Conservation (phyloP, 1,284 basidiomycete genomes). For the Leccinum huronense region DNA sequence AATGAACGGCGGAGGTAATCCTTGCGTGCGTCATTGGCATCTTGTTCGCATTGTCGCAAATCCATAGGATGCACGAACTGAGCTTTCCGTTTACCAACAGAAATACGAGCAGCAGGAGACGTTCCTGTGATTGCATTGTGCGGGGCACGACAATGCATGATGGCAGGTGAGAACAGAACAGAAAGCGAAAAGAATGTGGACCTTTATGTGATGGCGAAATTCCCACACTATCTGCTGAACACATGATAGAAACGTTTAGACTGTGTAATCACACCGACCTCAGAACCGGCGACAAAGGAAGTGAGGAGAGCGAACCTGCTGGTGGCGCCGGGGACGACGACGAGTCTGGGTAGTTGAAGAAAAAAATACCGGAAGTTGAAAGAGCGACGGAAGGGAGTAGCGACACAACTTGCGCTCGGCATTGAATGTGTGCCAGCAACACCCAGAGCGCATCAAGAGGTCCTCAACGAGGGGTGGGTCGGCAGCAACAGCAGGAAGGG, state of each 20-base stretch:
- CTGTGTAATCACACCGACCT: too few relatives aligned
- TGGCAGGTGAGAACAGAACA: neutral
- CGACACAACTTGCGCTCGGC: neutral
- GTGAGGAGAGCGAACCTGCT: too few relatives aligned
- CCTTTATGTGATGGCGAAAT: neutral
- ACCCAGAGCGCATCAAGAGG: neutral
- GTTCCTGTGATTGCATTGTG: neutral
- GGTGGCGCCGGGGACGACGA: too few relatives aligned
- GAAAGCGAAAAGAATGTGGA: neutral
- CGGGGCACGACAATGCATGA: neutral
- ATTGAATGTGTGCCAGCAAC: neutral
- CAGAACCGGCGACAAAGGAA: too few relatives aligned
- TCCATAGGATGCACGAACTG: neutral
- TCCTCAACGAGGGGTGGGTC: neutral
- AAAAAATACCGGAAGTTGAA: neutral
- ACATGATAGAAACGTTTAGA: neutral
- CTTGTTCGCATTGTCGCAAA: neutral
- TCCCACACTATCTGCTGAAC: neutral
- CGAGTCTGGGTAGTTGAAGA: too few relatives aligned
- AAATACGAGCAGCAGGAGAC: neutral
- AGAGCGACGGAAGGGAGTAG: neutral
- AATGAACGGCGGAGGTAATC: neutral
- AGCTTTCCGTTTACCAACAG: neutral
- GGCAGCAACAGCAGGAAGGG: neutral
- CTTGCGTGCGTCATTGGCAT: neutral